Percentiles rank a stretch among this genome's conserved stretches.
Conservation (phyloP, 352 stramenopile species). For the Globisporangium takayamanum region DNA sequence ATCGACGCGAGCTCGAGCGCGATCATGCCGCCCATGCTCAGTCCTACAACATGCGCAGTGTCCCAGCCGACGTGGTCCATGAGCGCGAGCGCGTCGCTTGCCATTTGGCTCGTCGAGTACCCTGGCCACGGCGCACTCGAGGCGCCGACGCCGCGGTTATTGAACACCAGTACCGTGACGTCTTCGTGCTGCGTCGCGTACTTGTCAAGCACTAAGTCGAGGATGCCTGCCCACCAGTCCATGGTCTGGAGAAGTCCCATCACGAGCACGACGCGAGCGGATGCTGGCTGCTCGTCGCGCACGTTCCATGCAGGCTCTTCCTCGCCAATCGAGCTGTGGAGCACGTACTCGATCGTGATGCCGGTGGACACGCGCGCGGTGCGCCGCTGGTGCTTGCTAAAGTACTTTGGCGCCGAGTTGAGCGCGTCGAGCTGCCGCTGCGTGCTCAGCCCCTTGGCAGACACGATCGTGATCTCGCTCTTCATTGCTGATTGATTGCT, state of each 20-base stretch:
- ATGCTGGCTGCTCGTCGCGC: conserved; percentile 18
- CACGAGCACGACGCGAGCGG: conserved; percentile 21
- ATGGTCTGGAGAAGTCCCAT: conserved; percentile 19
- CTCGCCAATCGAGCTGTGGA: conserved; percentile 1
- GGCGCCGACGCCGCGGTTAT: conserved; percentile 38
- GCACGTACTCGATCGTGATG: conserved; percentile 4
- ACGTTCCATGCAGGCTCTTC: conserved; percentile 26
- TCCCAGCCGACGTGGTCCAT: too few species aligned
- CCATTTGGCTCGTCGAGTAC: conserved; percentile 13
- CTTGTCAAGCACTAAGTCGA: conserved; percentile 19
- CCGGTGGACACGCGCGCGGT: conserved; percentile 1
- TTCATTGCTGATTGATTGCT: background rate
- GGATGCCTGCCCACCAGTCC: conserved; percentile 17
- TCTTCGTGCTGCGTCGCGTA: conserved; percentile 7
- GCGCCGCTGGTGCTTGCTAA: conserved; percentile 10
- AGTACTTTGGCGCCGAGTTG: conserved; percentile 15
- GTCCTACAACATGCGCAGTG: too few species aligned
- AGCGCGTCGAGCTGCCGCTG: conserved; percentile 18
- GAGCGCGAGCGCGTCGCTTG: background rate
- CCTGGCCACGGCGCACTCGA: conserved; percentile 44
- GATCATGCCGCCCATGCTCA: too few species aligned
- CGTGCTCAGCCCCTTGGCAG: conserved; percentile 7
- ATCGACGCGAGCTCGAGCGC: too few species aligned
- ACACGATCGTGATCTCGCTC: conserved; percentile 3
- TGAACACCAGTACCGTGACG: conserved; percentile 32